phyloP scores from a whole-genome alignment of 148 eudicot species.

The Selenicereus undatus region DNA sequence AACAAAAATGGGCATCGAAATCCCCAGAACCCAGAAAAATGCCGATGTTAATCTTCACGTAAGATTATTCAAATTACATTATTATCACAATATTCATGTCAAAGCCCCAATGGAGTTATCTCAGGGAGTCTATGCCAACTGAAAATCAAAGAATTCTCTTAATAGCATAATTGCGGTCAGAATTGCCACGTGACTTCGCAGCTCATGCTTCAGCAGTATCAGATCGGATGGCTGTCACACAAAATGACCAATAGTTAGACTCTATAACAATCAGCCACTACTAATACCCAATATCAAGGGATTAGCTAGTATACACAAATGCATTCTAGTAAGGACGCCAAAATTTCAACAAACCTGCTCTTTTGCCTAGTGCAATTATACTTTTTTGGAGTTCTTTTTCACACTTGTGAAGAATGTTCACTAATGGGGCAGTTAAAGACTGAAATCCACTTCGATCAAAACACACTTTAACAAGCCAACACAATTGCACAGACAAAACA shows the following conservation, averaged over 20 bases:
- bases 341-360: not conserved
- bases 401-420: too few relatives aligned
- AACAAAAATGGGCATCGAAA: not conserved
- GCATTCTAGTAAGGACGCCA: not conserved
- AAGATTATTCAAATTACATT: conserved; percentile 17
- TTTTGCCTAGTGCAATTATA: too few relatives aligned
- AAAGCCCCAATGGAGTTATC: not conserved
- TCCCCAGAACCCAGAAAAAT: not conserved
- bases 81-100: conserved; percentile 10
- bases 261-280: not conserved
- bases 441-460: not conserved
- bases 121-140: not conserved
- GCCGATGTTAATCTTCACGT: not conserved
- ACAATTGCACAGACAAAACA: too few relatives aligned
- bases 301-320: not conserved
- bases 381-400: too few relatives aligned
- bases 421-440: too few relatives aligned
- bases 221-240: conserved; percentile 17
- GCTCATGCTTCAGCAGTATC: not conserved
- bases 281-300: not conserved
- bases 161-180: not conserved
- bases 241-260: conserved; percentile 6
- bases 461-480: not conserved
- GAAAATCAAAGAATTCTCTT: conserved; percentile 3
- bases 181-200: not conserved